These are phyloP conservation scores for Phoenix dactylifera DNA, from an alignment of 176 grass and related monocot species.

Conservation along the genomic window DNA sequence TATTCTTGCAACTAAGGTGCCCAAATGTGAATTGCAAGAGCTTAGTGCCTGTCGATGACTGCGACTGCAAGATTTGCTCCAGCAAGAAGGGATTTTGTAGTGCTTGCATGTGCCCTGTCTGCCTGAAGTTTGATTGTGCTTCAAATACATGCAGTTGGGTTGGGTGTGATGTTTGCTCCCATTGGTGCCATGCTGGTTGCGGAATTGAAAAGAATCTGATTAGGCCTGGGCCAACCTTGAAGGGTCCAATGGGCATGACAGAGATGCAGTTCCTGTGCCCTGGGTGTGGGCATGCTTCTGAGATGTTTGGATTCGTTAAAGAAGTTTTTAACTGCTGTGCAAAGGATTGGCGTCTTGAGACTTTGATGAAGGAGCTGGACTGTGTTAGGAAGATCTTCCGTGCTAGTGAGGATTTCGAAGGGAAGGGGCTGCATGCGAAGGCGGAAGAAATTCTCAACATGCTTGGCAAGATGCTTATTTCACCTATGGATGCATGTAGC, in stretches of 20 bases:
- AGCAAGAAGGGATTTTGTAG: conserved; percentile 87
- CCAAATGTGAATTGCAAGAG: conserved; percentile 79
- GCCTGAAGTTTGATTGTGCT: conserved; percentile 86
- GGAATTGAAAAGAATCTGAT: conserved; percentile 77
- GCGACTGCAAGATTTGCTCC: conserved; percentile 82
- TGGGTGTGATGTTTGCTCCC: conserved; percentile 81
- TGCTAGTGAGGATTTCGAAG: conserved; percentile 92
- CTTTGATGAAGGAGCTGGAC: conserved; percentile 71
- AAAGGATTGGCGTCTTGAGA: conserved; percentile 59
- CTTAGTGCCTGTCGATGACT: conserved; percentile 68
- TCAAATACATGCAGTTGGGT: conserved; percentile 96
- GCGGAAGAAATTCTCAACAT: conserved; percentile 62
- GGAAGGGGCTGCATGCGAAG: conserved; percentile 77
- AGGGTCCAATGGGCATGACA: conserved; percentile 64
- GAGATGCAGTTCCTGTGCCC: conserved; percentile 98
- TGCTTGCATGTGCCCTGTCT: conserved; percentile 78
- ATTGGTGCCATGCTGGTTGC: conserved; percentile 93
- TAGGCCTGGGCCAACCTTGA: conserved; percentile 62
- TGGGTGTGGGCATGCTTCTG: conserved; percentile 79
- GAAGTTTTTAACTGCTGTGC: conserved; percentile 87
- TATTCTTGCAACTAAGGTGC: conserved; percentile 69
- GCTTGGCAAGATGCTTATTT: conserved; percentile 53
- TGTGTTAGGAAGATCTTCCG: conserved; percentile 89
- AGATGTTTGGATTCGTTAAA: conserved; percentile 99
- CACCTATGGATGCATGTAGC: conserved; percentile 48